Base-by-base conservation (phyloP, 1,139 yeast species). In the Candida mesenterica region DNA sequence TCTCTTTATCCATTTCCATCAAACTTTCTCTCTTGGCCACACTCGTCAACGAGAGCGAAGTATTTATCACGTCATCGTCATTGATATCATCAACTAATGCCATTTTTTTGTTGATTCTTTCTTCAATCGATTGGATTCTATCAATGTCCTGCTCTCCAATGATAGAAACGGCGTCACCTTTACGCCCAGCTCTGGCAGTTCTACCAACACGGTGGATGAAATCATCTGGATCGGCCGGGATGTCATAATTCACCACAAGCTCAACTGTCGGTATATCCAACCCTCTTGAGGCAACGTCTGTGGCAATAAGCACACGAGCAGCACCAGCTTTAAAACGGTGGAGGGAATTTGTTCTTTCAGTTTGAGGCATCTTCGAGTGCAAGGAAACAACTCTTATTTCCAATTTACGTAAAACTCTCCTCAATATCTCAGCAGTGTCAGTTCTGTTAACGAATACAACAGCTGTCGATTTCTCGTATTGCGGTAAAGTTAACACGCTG, bases 191-290 rank as follows among this genome's bases (percentile, higher is more conserved):
- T 74, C 99, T 85, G n/a, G 98, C 99, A 14, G 98, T 92, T 79
- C 99, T 88, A 73, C 99, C 99, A n/a, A 90, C 96, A 58, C 99
- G 73, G 64, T 92, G 99, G 39, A 92, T 87, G 53, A 85, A 94
- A 57, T 90, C 97, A 57, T 92, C 97, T 0, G 98, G 90, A 57
- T 92, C 97, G 4, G 95, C 89, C 4, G 98, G 98, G 24, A 92
- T 77, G 55, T 94, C 98, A 53, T 77, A 92, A 56, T 94, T 92
- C 23, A 94, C 65, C 26, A 94, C 98, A 47, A 90, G 66, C 52
- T 82, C 92, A 4, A 92, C 98, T 4, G 78, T 72, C 2, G 98
- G 98, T 34, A 92, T 92, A 74, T 92, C 98, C 48, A 92, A 74
- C 59, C 99, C 99, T 75, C 99, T 81, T 28, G 96, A 80, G 3